A percentile compares a stretch with the other conserved stretches of the same genome.
Conservation (phyloP, 2,329 filamentous ascomycete genomes). For the Amylocarpus encephaloides region DNA sequence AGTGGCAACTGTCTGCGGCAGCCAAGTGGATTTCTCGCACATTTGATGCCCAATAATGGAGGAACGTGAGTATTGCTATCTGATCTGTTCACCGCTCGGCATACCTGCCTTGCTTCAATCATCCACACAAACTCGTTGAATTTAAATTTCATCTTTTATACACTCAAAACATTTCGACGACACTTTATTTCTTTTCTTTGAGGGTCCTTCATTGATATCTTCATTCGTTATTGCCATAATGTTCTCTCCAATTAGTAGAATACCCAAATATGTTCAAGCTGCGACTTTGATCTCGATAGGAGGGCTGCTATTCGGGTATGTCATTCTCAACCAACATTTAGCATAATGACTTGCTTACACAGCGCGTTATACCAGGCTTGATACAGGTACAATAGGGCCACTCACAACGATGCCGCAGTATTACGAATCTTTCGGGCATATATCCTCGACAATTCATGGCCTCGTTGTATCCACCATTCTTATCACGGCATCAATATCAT, state of each 20-base stretch:
- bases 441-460: conserved; percentile 48
- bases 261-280: conserved; percentile 26
- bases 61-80: too few species aligned
- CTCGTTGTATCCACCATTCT: conserved; percentile 54
- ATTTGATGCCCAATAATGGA: too few species aligned
- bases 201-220: too few species aligned
- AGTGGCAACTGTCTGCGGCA: too few species aligned
- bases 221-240: not conserved
- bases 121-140: too few species aligned
- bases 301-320: conserved; percentile 26
- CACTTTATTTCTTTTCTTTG: too few species aligned
- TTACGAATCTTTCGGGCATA: conserved; percentile 38
- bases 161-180: too few species aligned
- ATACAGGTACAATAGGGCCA: conserved; percentile 46
- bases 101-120: too few species aligned
- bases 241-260: not conserved
- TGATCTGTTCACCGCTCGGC: too few species aligned
- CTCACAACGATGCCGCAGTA: conserved; percentile 45
- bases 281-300: conserved; percentile 25
- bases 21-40: too few species aligned
- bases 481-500: conserved; percentile 50
- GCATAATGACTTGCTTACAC: not conserved
- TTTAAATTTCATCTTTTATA: too few species aligned
- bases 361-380: conserved; percentile 25
- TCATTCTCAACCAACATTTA: not conserved